These are phyloP conservation scores for Mycena floridula DNA, from an alignment of 768 basidiomycete species.

Conservation along the genomic window DNA sequence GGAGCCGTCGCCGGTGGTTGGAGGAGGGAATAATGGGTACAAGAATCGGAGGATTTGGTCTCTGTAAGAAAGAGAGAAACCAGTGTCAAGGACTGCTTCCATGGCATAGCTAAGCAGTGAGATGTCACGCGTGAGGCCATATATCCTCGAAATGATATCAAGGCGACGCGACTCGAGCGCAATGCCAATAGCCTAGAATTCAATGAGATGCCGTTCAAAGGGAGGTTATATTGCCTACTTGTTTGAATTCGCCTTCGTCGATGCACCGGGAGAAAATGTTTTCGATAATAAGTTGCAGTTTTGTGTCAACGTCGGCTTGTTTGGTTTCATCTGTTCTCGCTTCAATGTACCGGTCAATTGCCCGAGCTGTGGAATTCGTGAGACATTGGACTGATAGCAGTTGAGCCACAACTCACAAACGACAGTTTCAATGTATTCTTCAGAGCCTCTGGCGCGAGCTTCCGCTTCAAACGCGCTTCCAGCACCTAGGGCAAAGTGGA, in stretches of 20 bases:
- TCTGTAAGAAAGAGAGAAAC: constrained; percentile 81
- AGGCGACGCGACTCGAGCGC: constrained; percentile 88
- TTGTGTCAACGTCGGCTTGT: constrained; percentile 66
- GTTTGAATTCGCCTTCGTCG: constrained; percentile 84
- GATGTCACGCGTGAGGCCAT: constrained; percentile 66
- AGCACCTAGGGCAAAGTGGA: constrained; percentile 91
- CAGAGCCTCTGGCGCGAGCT: constrained; percentile 51
- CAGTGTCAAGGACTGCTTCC: constrained; percentile 86
- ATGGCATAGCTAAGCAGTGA: constrained; percentile 85
- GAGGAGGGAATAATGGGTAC: constrained; percentile 81
- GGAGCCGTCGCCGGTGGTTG: constrained; percentile 63
- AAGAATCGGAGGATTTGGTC: constrained; percentile 75
- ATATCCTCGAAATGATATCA: constrained; percentile 79
- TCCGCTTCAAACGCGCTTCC: constrained; percentile 81
- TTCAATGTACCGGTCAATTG: constrained; percentile 89
- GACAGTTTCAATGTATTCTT: constrained; percentile 92
- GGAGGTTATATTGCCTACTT: too few relatives aligned
- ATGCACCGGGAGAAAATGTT: constrained; percentile 83
- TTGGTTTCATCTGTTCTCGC: constrained; percentile 52
- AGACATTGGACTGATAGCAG: neutral
- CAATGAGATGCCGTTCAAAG: too few relatives aligned
- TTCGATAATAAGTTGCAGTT: constrained; percentile 81
- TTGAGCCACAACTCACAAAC: constrained; percentile 58
- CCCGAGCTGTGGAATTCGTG: constrained; percentile 59
- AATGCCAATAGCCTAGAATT: constrained; percentile 80